A percentile compares a stretch with the other conserved stretches of the same genome.
Conservation (phyloP, 495 filamentous ascomycete genomes). For the Monascus purpureus region DNA sequence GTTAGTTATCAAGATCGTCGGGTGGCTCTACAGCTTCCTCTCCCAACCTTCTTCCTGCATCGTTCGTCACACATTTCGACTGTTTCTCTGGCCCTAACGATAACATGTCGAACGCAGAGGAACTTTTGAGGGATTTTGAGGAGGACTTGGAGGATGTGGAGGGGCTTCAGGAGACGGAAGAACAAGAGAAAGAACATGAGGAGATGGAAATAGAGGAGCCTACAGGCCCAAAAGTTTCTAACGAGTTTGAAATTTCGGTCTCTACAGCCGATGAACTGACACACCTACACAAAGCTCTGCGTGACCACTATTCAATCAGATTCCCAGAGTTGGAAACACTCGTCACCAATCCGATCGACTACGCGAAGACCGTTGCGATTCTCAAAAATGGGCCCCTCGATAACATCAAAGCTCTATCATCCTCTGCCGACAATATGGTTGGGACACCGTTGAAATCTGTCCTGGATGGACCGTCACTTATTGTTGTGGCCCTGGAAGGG, state of each 20-base stretch:
- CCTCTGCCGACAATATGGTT: slow-evolving; percentile 59
- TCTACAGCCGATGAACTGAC: slow-evolving; percentile 84
- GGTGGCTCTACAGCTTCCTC: slow-evolving; percentile 2
- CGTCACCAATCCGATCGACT: slow-evolving; percentile 82
- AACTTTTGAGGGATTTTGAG: slow-evolving; percentile 33
- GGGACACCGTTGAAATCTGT: slow-evolving; percentile 61
- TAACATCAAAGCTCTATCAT: slow-evolving; percentile 61
- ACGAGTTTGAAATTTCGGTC: slow-evolving; percentile 88
- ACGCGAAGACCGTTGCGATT: slow-evolving; percentile 89
- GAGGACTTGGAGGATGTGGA: slow-evolving; percentile 20
- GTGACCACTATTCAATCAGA: slow-evolving; percentile 86
- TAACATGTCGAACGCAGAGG: slow-evolving; percentile 32
- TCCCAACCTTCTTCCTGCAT: not conserved
- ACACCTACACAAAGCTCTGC: slow-evolving; percentile 85
- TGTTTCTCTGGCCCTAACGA: not conserved
- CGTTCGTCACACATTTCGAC: not conserved
- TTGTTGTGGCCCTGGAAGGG: slow-evolving; percentile 94
- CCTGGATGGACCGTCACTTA: slow-evolving; percentile 75
- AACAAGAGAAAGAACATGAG: slow-evolving; percentile 6
- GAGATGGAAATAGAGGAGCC: slow-evolving; percentile 15
- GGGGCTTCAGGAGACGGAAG: slow-evolving; percentile 11
- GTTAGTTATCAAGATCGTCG: no score
- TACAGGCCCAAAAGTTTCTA: slow-evolving; percentile 30
- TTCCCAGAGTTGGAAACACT: slow-evolving; percentile 96
- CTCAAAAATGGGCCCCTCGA: slow-evolving; percentile 88